Evolutionary conservation across 805 yeast genomes (phyloP).

Genomic region (Candida tibetensis): DNA sequence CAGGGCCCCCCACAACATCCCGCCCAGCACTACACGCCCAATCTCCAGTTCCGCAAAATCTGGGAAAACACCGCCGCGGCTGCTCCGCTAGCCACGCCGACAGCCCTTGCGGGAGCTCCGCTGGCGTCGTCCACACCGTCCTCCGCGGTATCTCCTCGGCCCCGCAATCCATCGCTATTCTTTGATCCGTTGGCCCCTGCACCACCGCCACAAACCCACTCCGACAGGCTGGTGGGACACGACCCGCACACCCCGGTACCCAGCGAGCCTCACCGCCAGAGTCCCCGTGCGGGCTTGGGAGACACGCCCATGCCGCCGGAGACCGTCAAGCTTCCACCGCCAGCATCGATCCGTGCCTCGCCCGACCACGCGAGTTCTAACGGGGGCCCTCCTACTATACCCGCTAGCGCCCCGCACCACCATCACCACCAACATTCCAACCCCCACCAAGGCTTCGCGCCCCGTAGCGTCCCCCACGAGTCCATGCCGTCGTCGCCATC

Average conservation of each 20-base stretch:
- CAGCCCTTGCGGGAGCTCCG: background rate
- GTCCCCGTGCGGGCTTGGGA: background rate
- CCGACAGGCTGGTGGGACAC: background rate
- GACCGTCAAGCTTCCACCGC: conserved; percentile 19
- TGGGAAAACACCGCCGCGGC: conserved; percentile 22
- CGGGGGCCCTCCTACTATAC: too few species aligned
- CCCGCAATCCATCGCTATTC: conserved; percentile 46
- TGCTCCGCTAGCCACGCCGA: too few species aligned
- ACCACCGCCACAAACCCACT: conserved; percentile 1
- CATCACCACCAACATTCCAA: conserved; percentile 3
- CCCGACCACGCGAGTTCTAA: too few species aligned
- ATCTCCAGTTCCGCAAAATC: conserved; percentile 34
- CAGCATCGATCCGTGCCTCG: conserved; percentile 15
- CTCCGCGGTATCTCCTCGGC: conserved; percentile 21
- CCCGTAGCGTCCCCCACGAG: conserved; percentile 13
- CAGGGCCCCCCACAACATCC: conserved; percentile 3
- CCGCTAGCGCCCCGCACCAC: conserved; percentile 2
- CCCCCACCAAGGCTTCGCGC: conserved; percentile 6
- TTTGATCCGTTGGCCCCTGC: conserved; percentile 46
- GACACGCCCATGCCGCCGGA: conserved; percentile 2
- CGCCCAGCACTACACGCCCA: conserved; percentile 23
- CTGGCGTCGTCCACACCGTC: too few species aligned
- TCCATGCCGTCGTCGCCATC: conserved; percentile 14
- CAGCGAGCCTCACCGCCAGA: conserved; percentile 2
- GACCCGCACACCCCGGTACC: background rate